Base-by-base conservation (phyloP, 2,329 filamentous ascomycete species). In the Colletotrichum trifolii region DNA sequence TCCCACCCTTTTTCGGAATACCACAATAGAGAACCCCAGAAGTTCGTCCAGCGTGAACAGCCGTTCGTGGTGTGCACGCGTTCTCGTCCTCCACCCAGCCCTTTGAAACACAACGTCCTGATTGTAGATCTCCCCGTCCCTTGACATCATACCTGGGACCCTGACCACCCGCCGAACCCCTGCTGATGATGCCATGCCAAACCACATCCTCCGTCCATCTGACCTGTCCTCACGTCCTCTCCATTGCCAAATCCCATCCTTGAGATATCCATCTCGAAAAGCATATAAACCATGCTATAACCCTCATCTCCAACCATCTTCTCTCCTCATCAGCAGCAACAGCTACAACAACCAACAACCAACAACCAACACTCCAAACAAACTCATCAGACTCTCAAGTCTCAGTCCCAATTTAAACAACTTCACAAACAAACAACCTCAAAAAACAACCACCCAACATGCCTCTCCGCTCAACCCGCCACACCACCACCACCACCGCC, bases 401-500 rank as follows among this genome's bases (percentile, higher is more conserved):
- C 25, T 17, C 45, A 65, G 56, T 58, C 38, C 43, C 35, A 49
- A 12, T 25, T 9, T 7, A 46, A 15, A 13, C 25, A 2, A 15
- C 8, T 15, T 45, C 12, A 11, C 15, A 4, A 45, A 47, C 33
- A 53, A 47, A 54, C 36, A 12, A 61, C 8, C 6, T 43, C 13
- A 10, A 35, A 10, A 35, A 42, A 35, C 50, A 55, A 61, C 59
- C 50, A 48, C 38, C 53, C 70, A 77, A 69, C 43, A 79, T 79
- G 77, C 74, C 75, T 71, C 71, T 74, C 60, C 71, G 70, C 63
- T 59, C 58, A 49, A 68, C 66, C 63, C 64, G 59, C 45, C 65
- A 69, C 60, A 69, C 64, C 54, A 68, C 64, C 55, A 67, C 68
- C 43, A 66, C 67, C 48, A 58, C 59, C 35, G 50, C 68, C 47